A percentile compares a stretch with the other conserved stretches of the same genome.
Conservation (phyloP, 768 basidiomycete genomes). For the Kwoniella dejecticola region DNA sequence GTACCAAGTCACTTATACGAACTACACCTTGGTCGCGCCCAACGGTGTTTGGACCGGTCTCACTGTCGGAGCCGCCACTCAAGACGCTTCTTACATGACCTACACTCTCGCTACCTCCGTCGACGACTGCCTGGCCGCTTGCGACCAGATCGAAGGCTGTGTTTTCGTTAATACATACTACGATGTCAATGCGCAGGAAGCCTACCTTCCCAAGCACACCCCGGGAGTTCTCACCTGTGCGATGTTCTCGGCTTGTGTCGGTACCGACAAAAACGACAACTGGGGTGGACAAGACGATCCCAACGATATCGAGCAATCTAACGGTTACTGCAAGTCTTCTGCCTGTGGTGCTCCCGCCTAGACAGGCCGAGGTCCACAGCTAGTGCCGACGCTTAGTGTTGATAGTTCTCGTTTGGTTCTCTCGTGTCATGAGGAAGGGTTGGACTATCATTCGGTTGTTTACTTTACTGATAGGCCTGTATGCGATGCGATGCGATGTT, state of each 20-base stretch:
- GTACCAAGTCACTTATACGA: constrained; percentile 34
- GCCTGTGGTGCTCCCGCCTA: constrained; percentile 19
- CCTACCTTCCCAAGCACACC: constrained; percentile 39
- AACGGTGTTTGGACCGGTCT: constrained; percentile 36
- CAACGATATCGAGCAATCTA: constrained; percentile 37
- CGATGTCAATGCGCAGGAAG: constrained; percentile 29
- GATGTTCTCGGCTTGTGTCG: constrained; percentile 38
- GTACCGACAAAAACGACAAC: constrained; percentile 35
- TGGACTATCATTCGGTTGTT: too few species aligned
- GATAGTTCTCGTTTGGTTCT: background rate
- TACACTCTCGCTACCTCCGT: constrained; percentile 41
- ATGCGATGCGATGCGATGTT: too few species aligned
- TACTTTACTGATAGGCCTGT: too few species aligned
- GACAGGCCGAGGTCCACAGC: background rate
- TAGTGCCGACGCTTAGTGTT: constrained; percentile 6
- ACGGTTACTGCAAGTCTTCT: constrained; percentile 41
- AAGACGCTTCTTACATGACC: constrained; percentile 43
- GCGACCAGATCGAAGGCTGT: constrained; percentile 33
- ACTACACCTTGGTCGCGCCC: constrained; percentile 40
- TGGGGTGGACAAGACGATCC: constrained; percentile 41
- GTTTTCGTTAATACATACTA: constrained; percentile 29
- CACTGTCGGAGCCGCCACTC: constrained; percentile 40
- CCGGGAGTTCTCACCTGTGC: constrained; percentile 36
- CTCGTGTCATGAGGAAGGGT: background rate
- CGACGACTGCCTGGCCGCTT: constrained; percentile 39